Evolutionary conservation across 495 filamentous ascomycete species (phyloP).

Genomic region (Hypoxylon subgilvum): DNA sequence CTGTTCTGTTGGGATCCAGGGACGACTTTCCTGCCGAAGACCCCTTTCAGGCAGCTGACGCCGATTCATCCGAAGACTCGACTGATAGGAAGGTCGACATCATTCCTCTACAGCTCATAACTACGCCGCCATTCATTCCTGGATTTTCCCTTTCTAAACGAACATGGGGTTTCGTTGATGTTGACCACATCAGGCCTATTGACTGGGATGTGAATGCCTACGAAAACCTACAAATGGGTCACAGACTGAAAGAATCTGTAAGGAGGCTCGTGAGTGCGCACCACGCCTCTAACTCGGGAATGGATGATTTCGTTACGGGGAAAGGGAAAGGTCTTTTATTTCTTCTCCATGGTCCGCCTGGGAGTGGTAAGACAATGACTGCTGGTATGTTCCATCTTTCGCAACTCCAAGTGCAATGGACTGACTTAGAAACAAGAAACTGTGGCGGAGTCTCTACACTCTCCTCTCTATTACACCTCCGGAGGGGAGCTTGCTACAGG

Average conservation of each 20-base stretch:
- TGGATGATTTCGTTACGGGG: slow-evolving; percentile 24
- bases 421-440: slow-evolving; percentile 3
- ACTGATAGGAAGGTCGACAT: background rate
- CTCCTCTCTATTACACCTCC: slow-evolving; percentile 12
- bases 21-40: no score
- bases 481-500: slow-evolving; percentile 4
- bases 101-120: background rate
- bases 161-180: slow-evolving; percentile 15
- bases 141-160: slow-evolving; percentile 16
- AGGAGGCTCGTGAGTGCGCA: slow-evolving; percentile 10
- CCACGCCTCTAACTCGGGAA: slow-evolving; percentile 1
- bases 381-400: slow-evolving; percentile 5
- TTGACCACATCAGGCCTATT: slow-evolving; percentile 10
- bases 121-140: slow-evolving; percentile 13
- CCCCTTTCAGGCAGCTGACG: no score
- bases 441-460: slow-evolving; percentile 19
- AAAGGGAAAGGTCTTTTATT: slow-evolving; percentile 22
- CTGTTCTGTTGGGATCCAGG: background rate
- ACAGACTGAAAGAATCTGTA: slow-evolving; percentile 8
- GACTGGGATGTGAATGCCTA: slow-evolving; percentile 16
- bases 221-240: slow-evolving; percentile 20
- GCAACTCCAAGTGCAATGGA: background rate
- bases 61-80: no score
- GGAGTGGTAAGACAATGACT: slow-evolving; percentile 18
- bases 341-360: slow-evolving; percentile 19